Conservation (phyloP, 2,329 filamentous ascomycete genomes). For the Macroventuria anomochaeta region DNA sequence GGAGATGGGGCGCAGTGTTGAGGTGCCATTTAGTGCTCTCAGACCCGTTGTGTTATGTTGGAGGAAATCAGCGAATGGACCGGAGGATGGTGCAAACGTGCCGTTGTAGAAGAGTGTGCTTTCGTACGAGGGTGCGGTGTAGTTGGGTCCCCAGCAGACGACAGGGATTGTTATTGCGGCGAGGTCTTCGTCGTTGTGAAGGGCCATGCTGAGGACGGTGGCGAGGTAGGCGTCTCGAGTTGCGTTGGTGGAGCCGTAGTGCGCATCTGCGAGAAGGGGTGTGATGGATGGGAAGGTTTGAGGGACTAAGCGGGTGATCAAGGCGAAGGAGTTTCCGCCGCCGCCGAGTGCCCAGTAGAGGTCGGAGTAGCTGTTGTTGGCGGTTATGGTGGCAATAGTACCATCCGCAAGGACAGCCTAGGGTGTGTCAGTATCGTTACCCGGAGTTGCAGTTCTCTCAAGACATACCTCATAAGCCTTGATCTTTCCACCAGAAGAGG, state of each 20-base stretch:
- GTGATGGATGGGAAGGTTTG: conserved; percentile 18
- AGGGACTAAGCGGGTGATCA: conserved; percentile 26
- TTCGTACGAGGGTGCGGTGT: conserved; percentile 24
- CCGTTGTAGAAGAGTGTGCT: conserved; percentile 29
- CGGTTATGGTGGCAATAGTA: conserved; percentile 25
- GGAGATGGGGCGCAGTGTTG: conserved; percentile 18
- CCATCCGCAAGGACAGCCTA: conserved; percentile 33
- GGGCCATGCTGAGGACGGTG: conserved; percentile 20
- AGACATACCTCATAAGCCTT: conserved; percentile 19
- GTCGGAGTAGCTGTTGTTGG: conserved; percentile 28
- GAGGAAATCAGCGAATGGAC: conserved; percentile 18
- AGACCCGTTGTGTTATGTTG: conserved; percentile 15
- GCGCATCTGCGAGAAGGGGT: conserved; percentile 24
- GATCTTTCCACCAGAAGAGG: conserved; percentile 19
- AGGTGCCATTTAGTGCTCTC: conserved; percentile 17
- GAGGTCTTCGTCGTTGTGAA: conserved; percentile 24
- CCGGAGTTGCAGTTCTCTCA: neutral
- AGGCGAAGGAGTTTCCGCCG: conserved; percentile 29
- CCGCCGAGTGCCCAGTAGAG: conserved; percentile 42
- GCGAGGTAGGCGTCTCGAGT: conserved; percentile 21
- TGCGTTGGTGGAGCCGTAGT: conserved; percentile 14
- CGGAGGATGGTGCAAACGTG: conserved; percentile 18
- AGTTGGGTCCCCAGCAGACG: conserved; percentile 20
- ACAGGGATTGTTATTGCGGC: conserved; percentile 25
- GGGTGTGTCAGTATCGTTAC: neutral